Base-by-base conservation (phyloP, 1,284 basidiomycete genomes). In the Rhodotorula sp. region DNA sequence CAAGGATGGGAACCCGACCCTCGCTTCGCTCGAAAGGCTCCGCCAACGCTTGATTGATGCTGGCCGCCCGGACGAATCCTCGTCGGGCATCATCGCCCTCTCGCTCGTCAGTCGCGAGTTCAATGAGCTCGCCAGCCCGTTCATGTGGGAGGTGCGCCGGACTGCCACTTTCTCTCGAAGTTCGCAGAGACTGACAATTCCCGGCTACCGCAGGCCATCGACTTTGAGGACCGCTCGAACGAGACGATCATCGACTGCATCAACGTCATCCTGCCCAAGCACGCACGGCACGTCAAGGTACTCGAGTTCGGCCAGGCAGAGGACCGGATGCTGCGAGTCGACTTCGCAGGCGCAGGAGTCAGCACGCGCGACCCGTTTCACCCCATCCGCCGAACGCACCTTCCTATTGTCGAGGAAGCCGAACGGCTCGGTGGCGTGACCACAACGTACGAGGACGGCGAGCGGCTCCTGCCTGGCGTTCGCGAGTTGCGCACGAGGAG, bases 61-160 rank as follows among this genome's bases (percentile, higher is more conserved):
- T 27, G 27, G 36, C 27, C 36, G 44, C 34, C 48, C 49, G 54
- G 36, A 57, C 15, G 29, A 15, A 3, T 32, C 19, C 24, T 2
- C 24, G 59, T 47, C 29, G 11, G 59, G 59, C 13, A 57, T 66
- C 54, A 59, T 49, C 19, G 53, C 59, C 24, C 59, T 74, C 11
- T 39, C 66, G 17, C 59, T 68, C 30, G 64, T 71, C 52, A 66
- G 64, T 48, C 47, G 48, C 30, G 72, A 74, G 48, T 71, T 74
- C 47, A 64, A 53, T 39, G 67, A 59, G 17, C 44, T 71, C 15
- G 61, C 67, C 4, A 46, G 36, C 24, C 62, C 47, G 10, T 65
- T 30, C 27, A n/a, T 67, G 22, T 74, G 72, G 72, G 36, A 44
- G n/a, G 72, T 68, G 27, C 32, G 69, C 57, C 44, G 15, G 8